A percentile compares a stretch with the other conserved stretches of the same genome.
phyloP scores from a whole-genome alignment of 2,329 filamentous ascomycete species.

The Sarocladium oryzae region DNA sequence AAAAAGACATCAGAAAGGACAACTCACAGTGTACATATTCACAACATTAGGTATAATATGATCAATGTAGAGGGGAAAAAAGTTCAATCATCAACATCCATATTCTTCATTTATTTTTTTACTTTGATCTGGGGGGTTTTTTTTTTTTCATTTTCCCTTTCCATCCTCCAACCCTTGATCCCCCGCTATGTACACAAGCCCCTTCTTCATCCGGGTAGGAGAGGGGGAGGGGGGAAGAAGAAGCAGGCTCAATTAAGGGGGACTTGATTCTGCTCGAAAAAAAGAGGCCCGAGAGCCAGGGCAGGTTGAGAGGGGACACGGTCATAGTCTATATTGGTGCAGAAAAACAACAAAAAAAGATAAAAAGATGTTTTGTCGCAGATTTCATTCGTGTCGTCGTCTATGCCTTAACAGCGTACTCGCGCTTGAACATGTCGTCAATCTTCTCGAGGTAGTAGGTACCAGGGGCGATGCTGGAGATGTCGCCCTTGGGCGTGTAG shows the following conservation, averaged over 20 bases:
- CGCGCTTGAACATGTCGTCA: slow-evolving; percentile 80
- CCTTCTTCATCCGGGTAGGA: background rate
- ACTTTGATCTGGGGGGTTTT: background rate
- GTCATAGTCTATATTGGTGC: background rate
- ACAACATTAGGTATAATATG: too few species aligned
- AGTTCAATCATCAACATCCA: slow-evolving; percentile 8
- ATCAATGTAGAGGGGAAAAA: too few species aligned
- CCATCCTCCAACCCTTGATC: background rate
- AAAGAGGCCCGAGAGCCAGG: background rate
- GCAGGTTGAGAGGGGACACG: background rate
- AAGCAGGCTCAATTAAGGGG: slow-evolving; percentile 5
- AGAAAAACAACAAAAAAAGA: background rate
- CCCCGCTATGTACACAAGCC: slow-evolving; percentile 9
- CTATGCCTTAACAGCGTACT: slow-evolving; percentile 70
- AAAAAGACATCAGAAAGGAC: too few species aligned
- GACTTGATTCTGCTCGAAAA: background rate
- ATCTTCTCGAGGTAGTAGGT: slow-evolving; percentile 76
- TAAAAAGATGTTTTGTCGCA: background rate
- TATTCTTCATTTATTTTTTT: slow-evolving; percentile 5
- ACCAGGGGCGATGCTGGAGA: slow-evolving; percentile 58
- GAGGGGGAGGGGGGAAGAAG: too few species aligned
- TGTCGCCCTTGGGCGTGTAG: slow-evolving; percentile 63
- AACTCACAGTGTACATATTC: too few species aligned
- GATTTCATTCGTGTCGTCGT: slow-evolving; percentile 2
- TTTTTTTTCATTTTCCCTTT: background rate